Conservation (phyloP, 2,329 filamentous ascomycete species). For the Fusarium algeriense region DNA sequence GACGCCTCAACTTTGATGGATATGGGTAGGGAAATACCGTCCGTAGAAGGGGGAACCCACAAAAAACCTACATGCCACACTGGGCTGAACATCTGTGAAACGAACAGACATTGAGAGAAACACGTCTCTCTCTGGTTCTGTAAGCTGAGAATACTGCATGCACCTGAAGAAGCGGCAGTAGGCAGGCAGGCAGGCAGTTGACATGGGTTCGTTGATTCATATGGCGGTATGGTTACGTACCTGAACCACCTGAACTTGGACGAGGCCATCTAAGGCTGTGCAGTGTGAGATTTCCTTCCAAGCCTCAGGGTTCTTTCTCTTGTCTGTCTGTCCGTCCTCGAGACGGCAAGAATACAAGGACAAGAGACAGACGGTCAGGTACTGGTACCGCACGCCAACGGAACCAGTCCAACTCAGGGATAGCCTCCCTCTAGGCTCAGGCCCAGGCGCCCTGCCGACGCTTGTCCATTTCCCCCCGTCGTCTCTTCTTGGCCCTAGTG, state of each 20-base stretch:
- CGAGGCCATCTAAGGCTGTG: slow-evolving; percentile 20
- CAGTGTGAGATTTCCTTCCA: slow-evolving; percentile 17
- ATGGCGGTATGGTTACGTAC: slow-evolving; percentile 38
- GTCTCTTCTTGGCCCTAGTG: slow-evolving; percentile 37
- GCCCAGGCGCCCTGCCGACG: slow-evolving; percentile 44
- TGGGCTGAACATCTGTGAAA: slow-evolving; percentile 26
- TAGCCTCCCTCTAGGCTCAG: slow-evolving; percentile 38
- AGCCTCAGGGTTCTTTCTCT: slow-evolving; percentile 10
- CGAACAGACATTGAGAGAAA: slow-evolving; percentile 1
- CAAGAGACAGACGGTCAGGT: slow-evolving; percentile 18
- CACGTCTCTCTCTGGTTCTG: neutral
- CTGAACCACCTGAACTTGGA: slow-evolving; percentile 2
- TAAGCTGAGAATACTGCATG: slow-evolving; percentile 12
- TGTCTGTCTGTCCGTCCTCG: neutral
- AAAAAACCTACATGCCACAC: slow-evolving; percentile 39
- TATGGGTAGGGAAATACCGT: slow-evolving; percentile 11
- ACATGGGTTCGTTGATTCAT: slow-evolving; percentile 19
- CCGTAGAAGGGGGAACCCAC: slow-evolving; percentile 28
- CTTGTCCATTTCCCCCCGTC: slow-evolving; percentile 37
- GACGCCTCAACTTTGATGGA: slow-evolving; percentile 37
- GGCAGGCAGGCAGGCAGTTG: neutral
- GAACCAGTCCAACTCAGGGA: slow-evolving; percentile 23
- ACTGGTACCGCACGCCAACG: slow-evolving; percentile 8
- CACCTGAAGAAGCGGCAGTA: slow-evolving; percentile 1
- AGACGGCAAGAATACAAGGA: neutral